Base-by-base conservation (phyloP, 768 basidiomycete genomes). In the Tylopilus sp. region DNA sequence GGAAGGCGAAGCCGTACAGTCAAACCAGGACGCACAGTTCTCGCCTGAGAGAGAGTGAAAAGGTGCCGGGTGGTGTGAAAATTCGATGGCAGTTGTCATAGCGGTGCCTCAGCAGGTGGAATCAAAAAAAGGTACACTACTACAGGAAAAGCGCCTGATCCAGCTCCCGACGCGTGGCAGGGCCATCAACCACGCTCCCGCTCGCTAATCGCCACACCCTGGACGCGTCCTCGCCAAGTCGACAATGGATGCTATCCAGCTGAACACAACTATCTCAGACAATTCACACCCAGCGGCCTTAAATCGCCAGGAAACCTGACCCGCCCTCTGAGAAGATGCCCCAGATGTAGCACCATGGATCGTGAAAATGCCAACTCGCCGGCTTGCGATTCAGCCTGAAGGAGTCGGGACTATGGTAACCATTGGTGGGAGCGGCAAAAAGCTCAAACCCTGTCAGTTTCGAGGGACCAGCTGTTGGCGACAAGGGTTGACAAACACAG, bases 11-110 rank as follows among this genome's bases (percentile, higher is more conserved):
- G n/a, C 42, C 25, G 44, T 15, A 44, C 46, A 35, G 44, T 51
- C 31, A 49, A 51, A 51, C 50, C 47, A 47, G 45, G 43, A 25
- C 35, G 55, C 46, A 52, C 60, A 54, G 48, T 56, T 48, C 48
- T 40, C 48, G 50, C 55, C 61, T 58, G 59, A 55, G 58, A 66
- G 57, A 58, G 61, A 45, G 55, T 47, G 52, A 52, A 63, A 38
- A 63, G 54, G 55, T 51, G 44, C 50, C 64, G 49, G 44, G 52
- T 51, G 62, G 65, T 69, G 68, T 47, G 64, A 66, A 66, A 66
- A 57, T 56, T 54, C 30, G 48, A 60, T 57, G 4, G 3, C 38
- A 39, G 21, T 51, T 54, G 53, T 45, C 59, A 22, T 31, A 47
- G 12, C 28, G 41, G 26, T 49, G 39, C 51, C 44, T 45, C 31